Percentiles rank a stretch among this genome's conserved stretches.
These are phyloP conservation scores for Chlorella sp. DNA, from an alignment of 139 green algal species.

Conservation along the genomic window DNA sequence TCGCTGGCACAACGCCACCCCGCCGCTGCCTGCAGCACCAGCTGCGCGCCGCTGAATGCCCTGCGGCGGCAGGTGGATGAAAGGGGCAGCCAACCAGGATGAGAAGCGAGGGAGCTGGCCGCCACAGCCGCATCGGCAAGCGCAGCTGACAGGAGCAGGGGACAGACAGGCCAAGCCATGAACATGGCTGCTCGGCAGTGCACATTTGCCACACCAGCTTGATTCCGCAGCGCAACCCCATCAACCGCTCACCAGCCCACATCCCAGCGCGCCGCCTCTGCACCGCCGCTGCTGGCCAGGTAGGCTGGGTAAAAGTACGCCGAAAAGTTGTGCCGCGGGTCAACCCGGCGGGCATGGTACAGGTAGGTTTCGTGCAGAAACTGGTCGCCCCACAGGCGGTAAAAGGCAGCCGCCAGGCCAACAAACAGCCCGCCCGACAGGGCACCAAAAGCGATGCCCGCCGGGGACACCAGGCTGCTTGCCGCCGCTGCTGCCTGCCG, in stretches of 20 bases:
- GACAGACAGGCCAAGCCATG: too few relatives aligned
- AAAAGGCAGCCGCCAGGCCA: constrained; percentile 58
- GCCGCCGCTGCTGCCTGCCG: neutral
- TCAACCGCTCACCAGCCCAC: constrained; percentile 27
- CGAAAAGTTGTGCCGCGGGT: constrained; percentile 96
- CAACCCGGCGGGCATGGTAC: constrained; percentile 81
- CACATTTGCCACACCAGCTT: too few relatives aligned
- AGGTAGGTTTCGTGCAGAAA: constrained; percentile 90
- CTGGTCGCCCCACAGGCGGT: constrained; percentile 67
- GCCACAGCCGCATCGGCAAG: too few relatives aligned
- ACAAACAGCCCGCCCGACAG: constrained; percentile 58
- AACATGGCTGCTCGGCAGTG: too few relatives aligned
- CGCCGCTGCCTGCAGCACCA: neutral
- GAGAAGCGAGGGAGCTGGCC: too few relatives aligned
- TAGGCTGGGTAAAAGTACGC: constrained; percentile 89
- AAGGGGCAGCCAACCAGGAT: neutral
- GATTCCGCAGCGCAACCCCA: too few relatives aligned
- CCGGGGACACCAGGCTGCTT: neutral
- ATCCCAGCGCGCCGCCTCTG: neutral
- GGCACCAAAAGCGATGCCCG: neutral
- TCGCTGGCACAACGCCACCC: constrained; percentile 31
- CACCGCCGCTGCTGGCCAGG: constrained; percentile 43
- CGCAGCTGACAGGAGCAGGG: too few relatives aligned
- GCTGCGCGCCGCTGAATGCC: constrained; percentile 11
- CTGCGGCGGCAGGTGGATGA: neutral